Conservation (phyloP, 176 grass and related monocot species). For the Eleusine coracana region DNA sequence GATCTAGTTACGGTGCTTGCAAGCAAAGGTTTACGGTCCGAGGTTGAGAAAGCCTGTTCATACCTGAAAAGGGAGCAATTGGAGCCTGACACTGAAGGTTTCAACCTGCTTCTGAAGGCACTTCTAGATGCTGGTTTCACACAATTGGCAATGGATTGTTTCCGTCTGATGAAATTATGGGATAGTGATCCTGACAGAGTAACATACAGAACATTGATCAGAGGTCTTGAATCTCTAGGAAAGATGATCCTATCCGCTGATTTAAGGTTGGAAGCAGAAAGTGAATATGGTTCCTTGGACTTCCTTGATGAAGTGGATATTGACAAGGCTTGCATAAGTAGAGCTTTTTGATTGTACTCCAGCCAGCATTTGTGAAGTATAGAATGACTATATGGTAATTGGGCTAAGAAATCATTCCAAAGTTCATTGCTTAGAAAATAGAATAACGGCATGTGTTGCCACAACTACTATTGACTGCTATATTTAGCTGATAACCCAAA, state of each 20-base stretch:
- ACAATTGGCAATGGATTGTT: slow-evolving; percentile 71
- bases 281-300: slow-evolving; percentile 51
- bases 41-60: slow-evolving; percentile 63
- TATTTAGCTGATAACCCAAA: background rate
- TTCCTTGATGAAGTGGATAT: slow-evolving; percentile 59
- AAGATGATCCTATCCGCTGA: slow-evolving; percentile 54
- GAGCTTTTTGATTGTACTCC: background rate
- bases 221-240: slow-evolving; percentile 63
- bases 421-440: background rate
- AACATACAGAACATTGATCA: slow-evolving; percentile 66
- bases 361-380: background rate
- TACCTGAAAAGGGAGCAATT: slow-evolving; percentile 73
- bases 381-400: background rate
- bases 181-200: slow-evolving; percentile 68
- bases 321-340: background rate
- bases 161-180: slow-evolving; percentile 85
- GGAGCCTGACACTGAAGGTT: slow-evolving; percentile 68
- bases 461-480: slow-evolving; percentile 1
- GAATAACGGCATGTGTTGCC: background rate
- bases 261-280: slow-evolving; percentile 65
- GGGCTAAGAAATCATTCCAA: background rate
- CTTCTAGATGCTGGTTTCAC: slow-evolving; percentile 63
- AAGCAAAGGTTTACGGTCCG: slow-evolving; percentile 47
- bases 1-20: slow-evolving; percentile 76
- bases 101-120: slow-evolving; percentile 67